phyloP scores from a whole-genome alignment of 352 stramenopile genomes.

The Thalassiosira delicatula region DNA sequence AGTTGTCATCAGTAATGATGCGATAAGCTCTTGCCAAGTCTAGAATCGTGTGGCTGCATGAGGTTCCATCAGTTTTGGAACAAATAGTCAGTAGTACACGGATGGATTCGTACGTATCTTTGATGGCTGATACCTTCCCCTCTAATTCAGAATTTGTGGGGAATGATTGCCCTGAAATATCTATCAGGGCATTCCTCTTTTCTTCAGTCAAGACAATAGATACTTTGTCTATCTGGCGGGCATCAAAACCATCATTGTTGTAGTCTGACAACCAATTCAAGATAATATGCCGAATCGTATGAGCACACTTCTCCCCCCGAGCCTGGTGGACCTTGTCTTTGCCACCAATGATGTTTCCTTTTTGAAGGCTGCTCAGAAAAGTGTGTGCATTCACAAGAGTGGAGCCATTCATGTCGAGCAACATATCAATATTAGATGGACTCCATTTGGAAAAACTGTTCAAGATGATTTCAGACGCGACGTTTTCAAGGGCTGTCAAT shows the following conservation, averaged over 20 bases:
- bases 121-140: slow-evolving; percentile 27
- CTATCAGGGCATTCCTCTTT: slow-evolving; percentile 28
- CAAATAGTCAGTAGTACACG: slow-evolving; percentile 23
- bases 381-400: slow-evolving; percentile 18
- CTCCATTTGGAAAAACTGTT: slow-evolving; percentile 46
- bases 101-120: slow-evolving; percentile 11
- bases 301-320: neutral
- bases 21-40: slow-evolving; percentile 38
- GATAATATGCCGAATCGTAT: slow-evolving; percentile 21
- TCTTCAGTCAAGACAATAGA: slow-evolving; percentile 19
- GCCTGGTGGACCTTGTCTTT: neutral
- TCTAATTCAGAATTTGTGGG: slow-evolving; percentile 27
- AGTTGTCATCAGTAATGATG: slow-evolving; percentile 20
- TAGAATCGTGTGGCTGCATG: slow-evolving; percentile 7
- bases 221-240: slow-evolving; percentile 12
- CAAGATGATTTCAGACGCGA: slow-evolving; percentile 31
- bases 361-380: slow-evolving; percentile 4
- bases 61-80: slow-evolving; percentile 8
- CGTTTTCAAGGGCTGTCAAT: slow-evolving; percentile 1
- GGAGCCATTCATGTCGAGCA: slow-evolving; percentile 26
- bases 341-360: neutral
- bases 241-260: slow-evolving; percentile 8
- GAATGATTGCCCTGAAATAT: slow-evolving; percentile 23
- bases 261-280: slow-evolving; percentile 28
- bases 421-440: slow-evolving; percentile 31